Evolutionary conservation across 306 rosid species (phyloP), one percentile per base, ranked within the genome.

Genomic region (Cucurbita argyrosperma): DNA sequence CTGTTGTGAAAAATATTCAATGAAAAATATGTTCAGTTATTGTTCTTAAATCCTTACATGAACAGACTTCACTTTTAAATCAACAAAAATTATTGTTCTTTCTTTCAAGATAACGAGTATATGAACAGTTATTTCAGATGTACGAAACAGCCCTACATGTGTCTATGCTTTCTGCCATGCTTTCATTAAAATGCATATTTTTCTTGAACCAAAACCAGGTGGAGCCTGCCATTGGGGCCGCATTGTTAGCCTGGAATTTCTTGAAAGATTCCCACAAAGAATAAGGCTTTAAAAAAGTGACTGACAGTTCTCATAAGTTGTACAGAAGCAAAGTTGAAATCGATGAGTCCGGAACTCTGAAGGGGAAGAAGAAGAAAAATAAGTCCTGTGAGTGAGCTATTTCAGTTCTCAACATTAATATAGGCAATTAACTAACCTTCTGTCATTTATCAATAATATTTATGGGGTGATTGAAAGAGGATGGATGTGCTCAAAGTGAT

Each of bases 201-300:
- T 14, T 49, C 76, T n/a, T 63, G 61, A 74, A 69, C 47, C 49
- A 67, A 74, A 49, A 54, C 47, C 88, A 90, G 98, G 93, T 90
- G 69, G 98, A 88, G 81, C 96, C 98, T 84, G 98, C 98, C 15
- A 88, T 90, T 69, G 98, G 98, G 39, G 98, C 98, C 15, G 98
- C 96, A 10, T 87, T 91, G 93, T 74, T 93, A 71, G 98, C 96
- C 55, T 88, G 93, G 91, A 93, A 86, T 81, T 93, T 87, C 79
- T 79, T 86, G 96, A 88, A 89, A 75, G 94, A 88, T 76, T 80
- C 79, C 11, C 45, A 14, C 79, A 76, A 73, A 13, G 81, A 64
- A 38, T 80, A 83, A 77, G 55, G 67, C 84, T 78, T 72, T 30
- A 66, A 14, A 79, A 55, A 86, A 72, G 55, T 82, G 85, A 80